phyloP scores from a whole-genome alignment of 768 basidiomycete species.

The Hysterangium stoloniferum region DNA sequence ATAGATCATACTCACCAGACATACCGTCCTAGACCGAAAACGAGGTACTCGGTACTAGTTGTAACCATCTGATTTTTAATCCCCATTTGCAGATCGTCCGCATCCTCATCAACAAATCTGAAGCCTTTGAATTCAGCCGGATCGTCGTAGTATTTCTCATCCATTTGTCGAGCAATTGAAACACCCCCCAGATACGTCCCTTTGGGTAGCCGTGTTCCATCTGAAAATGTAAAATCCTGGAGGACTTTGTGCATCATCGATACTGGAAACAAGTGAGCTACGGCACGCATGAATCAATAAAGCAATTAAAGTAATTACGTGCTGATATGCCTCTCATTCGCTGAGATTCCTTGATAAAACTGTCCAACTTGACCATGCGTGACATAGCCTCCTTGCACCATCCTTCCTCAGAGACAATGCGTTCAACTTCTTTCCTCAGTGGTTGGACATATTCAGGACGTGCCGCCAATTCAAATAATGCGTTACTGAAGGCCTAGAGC shows the following conservation, averaged over 20 bases:
- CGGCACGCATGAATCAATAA: too few species aligned
- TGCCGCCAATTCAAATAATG: conserved; percentile 30
- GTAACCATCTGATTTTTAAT: conserved; percentile 16
- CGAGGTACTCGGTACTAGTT: conserved; percentile 6
- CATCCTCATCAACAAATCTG: conserved; percentile 9
- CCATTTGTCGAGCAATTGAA: conserved; percentile 12
- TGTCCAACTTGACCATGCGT: conserved; percentile 29
- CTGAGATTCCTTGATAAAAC: conserved; percentile 27
- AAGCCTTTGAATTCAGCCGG: conserved; percentile 15
- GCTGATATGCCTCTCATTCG: conserved; percentile 19
- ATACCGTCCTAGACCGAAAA: conserved; percentile 10
- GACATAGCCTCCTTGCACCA: conserved; percentile 24
- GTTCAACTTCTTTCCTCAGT: conserved; percentile 34
- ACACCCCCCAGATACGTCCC: conserved; percentile 21
- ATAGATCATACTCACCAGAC: conserved; percentile 13
- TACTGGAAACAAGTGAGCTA: neutral
- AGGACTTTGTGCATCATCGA: conserved; percentile 14
- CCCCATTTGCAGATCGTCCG: neutral
- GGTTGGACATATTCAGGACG: conserved; percentile 27
- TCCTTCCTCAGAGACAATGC: conserved; percentile 18
- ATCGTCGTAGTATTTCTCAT: conserved; percentile 12
- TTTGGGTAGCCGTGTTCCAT: conserved; percentile 15
- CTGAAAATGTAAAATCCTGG: conserved; percentile 14
- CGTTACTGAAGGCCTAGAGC: conserved; percentile 23
- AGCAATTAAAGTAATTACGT: conserved; percentile 14